Evolutionary conservation across 495 filamentous ascomycete species (phyloP), one percentile per base, ranked within the genome.

Genomic region (Parachaetomium inaequale): DNA sequence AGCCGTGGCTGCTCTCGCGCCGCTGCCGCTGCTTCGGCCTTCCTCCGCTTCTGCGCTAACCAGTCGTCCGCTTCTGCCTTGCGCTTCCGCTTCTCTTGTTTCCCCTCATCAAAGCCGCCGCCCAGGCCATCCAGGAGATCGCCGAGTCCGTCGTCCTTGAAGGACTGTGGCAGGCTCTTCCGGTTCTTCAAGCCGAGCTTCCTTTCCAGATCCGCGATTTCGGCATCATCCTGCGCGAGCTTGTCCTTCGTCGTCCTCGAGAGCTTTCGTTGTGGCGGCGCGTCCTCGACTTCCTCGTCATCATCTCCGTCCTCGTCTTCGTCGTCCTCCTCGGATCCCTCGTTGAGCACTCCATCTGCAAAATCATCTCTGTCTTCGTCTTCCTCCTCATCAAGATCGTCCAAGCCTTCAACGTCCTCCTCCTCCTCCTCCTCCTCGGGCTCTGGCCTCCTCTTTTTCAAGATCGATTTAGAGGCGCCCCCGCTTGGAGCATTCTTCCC

Each of bases 151-250:
- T 96, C 93, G 8, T 97, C 91, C n/a, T 83, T 79, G 61, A 90
- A 92, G 0, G 85, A 81, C 67, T 91, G 88, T 0, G 90, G 85
- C 15, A 88, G 74, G 46, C 82, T 86, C 62, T 88, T 93, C 55
- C 88, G 89, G 21, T 84, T 84, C 72, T 89, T 96, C 14, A 97
- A 76, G 1, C 93, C 93, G 40, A 98, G 79, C 68, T 90, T 95
- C 76, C 87, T 91, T 75, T 98, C 95, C 59, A 97, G 73, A 10
- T 86, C 89, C 17, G 88, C 87, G 68, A 98, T 97, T 63, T 96
- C 90, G 3, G 84, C 86, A 66, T 97, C 91, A 59, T 98, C 94
- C 55, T 86, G 76, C 0, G 76, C 78, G 23, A 98, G 75, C 63
- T 83, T 87, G 7, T 86, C 81, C 70, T 84, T 85, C 1, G 88